phyloP scores from a whole-genome alignment of 768 basidiomycete genomes.

The Agrocybe pediades region DNA sequence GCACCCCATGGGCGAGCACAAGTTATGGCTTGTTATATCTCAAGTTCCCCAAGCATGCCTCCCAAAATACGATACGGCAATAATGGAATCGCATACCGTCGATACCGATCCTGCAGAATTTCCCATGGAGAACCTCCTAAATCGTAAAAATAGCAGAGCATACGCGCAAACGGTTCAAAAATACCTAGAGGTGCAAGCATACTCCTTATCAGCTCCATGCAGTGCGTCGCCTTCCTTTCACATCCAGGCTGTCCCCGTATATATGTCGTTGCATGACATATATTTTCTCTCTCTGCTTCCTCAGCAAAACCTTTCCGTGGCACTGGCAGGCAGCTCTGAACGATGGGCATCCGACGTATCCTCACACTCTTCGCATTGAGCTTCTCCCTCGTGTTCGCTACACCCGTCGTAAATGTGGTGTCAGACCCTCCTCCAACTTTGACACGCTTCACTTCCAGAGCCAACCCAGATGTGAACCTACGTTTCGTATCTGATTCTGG shows the following conservation, averaged over 20 bases:
- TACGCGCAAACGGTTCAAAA: neutral
- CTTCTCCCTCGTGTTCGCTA: slow-evolving; percentile 6
- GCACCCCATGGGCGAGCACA: neutral
- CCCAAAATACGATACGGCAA: neutral
- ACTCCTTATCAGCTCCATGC: neutral
- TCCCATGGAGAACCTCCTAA: neutral
- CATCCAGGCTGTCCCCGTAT: neutral
- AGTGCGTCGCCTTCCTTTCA: neutral
- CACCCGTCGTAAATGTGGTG: slow-evolving; percentile 8
- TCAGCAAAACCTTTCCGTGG: too few relatives aligned
- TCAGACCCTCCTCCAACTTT: slow-evolving; percentile 3
- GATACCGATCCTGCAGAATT: neutral
- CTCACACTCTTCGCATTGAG: neutral
- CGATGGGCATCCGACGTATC: neutral
- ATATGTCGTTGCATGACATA: neutral
- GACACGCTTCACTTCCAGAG: slow-evolving; percentile 19
- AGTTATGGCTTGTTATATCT: too few relatives aligned
- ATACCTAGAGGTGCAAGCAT: neutral
- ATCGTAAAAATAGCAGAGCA: neutral
- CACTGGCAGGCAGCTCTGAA: neutral
- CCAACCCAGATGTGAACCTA: slow-evolving; percentile 30
- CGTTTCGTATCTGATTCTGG: slow-evolving; percentile 60
- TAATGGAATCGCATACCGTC: too few relatives aligned
- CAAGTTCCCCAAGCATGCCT: neutral
- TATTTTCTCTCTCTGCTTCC: neutral